Conservation (phyloP, 306 rosid species). For the Canavalia gladiata region DNA sequence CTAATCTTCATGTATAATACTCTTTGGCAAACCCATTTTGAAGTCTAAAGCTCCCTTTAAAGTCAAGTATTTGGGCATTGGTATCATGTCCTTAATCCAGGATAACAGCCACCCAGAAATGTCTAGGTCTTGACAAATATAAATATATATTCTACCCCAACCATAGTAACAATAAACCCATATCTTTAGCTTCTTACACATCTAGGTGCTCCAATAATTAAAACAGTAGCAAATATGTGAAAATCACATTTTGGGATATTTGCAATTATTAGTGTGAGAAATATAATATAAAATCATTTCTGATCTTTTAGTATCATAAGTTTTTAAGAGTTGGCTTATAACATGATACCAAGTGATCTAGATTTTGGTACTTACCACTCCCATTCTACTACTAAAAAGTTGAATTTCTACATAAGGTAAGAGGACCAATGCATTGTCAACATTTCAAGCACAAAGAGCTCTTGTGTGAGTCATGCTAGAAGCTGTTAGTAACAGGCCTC, state of each 20-base stretch:
- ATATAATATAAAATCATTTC: background rate
- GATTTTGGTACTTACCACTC: background rate
- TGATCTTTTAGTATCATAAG: background rate
- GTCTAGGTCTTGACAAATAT: too few relatives aligned
- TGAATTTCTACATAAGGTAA: background rate
- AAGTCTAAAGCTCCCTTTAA: background rate
- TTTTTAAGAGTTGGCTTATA: background rate
- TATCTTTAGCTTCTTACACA: too few relatives aligned
- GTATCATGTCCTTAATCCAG: too few relatives aligned
- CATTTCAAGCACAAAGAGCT: too few relatives aligned
- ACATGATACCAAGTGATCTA: background rate
- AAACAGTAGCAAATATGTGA: too few relatives aligned
- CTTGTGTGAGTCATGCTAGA: background rate
- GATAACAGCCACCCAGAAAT: too few relatives aligned
- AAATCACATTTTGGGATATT: too few relatives aligned
- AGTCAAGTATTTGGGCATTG: background rate
- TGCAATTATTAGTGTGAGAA: background rate
- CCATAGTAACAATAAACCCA: too few relatives aligned
- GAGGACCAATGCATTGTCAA: too few relatives aligned
- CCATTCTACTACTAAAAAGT: background rate
- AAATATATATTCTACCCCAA: too few relatives aligned
- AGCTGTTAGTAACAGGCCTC: too few relatives aligned
- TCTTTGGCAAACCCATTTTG: background rate
- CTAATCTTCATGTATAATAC: background rate
- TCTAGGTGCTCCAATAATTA: too few relatives aligned